phyloP scores from a whole-genome alignment of 2,329 filamentous ascomycete species.

The Phaeomoniella chlamydospora region DNA sequence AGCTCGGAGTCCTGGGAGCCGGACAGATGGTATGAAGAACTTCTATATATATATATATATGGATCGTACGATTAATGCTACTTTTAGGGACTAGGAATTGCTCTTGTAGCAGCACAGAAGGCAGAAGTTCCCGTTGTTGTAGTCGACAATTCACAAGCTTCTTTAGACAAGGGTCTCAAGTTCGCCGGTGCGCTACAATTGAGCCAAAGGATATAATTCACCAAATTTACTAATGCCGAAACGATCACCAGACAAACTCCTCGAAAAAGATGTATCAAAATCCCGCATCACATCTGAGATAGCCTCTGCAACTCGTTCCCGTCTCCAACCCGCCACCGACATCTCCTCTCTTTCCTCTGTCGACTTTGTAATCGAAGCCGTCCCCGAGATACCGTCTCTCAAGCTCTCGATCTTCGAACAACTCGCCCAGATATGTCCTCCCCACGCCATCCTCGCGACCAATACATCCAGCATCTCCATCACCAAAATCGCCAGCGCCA shows the following conservation, averaged over 20 bases:
- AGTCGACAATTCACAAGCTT: constrained; percentile 69
- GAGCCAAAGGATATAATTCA: constrained; percentile 1
- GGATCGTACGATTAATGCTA: constrained; percentile 1
- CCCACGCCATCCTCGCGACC: constrained; percentile 82
- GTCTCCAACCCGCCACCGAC: constrained; percentile 55
- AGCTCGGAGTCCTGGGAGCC: constrained; percentile 79
- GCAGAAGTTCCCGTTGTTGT: constrained; percentile 74
- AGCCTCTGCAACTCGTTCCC: constrained; percentile 56
- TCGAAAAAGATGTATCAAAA: constrained; percentile 86
- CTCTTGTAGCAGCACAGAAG: constrained; percentile 76
- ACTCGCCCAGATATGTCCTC: constrained; percentile 66
- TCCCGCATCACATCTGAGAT: constrained; percentile 69
- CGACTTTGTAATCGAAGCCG: constrained; percentile 95
- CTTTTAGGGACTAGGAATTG: constrained; percentile 77
- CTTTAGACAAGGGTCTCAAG: constrained; percentile 74
- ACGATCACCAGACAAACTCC: constrained; percentile 59
- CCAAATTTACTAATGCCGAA: not conserved
- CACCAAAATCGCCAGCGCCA: constrained; percentile 73
- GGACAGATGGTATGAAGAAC: constrained; percentile 73
- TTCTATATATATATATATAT: not conserved
- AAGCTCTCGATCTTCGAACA: constrained; percentile 79
- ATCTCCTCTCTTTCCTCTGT: constrained; percentile 67
- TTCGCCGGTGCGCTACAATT: constrained; percentile 55
- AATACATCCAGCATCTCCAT: constrained; percentile 99
- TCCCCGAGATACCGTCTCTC: constrained; percentile 78